Evolutionary conservation across 495 filamentous ascomycete genomes (phyloP), one percentile per base, ranked within the genome.

Genomic region (Melanomma pulvis-pyrius): DNA sequence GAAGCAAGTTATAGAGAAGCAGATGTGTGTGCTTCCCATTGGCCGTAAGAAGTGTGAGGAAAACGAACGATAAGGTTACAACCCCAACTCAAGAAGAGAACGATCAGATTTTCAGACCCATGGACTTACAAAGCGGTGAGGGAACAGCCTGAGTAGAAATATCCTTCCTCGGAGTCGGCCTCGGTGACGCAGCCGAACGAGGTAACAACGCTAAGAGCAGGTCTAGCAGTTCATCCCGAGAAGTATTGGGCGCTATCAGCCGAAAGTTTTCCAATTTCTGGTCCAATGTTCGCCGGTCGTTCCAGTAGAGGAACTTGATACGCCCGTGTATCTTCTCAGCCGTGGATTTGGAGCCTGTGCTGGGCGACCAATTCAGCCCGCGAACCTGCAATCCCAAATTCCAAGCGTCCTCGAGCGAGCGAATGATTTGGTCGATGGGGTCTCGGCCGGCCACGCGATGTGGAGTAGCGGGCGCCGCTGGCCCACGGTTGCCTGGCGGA

Each of bases 391-490:
- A 34, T 7, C 58, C 59, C 0, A 71, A 32, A 0, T 48, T 19
- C 26, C 36, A 64, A 6, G 57, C n/a, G 17, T 15, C 19, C n/a
- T 71, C 53, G 1, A 71, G 21, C 1, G 28, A 36, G 22, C 26
- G 44, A 26, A 71, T 59, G 39, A 67, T 25, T 0, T 51, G n/a
- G n/a, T 71, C 53, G 9, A 71, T 44, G 2, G 17, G 49, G 22
- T 26, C 55, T 25, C 32, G 46, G 22, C 3, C 17, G 17, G 3
- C 11, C 12, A 19, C 25, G 5, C 34, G 32, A 3, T n/a, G 36
- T 30, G 57, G 65, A 9, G 59, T 61, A 9, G 7, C 28, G 19
- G 63, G 52, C n/a, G 32, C 36, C 19, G 17, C 24, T 48, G 29
- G 19, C 28, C 22, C 44, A 47, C 30, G 56, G 53, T 57, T 41